Evolutionary conservation across 1,284 basidiomycete genomes (phyloP).

Genomic region (Cystobasidium sp.): DNA sequence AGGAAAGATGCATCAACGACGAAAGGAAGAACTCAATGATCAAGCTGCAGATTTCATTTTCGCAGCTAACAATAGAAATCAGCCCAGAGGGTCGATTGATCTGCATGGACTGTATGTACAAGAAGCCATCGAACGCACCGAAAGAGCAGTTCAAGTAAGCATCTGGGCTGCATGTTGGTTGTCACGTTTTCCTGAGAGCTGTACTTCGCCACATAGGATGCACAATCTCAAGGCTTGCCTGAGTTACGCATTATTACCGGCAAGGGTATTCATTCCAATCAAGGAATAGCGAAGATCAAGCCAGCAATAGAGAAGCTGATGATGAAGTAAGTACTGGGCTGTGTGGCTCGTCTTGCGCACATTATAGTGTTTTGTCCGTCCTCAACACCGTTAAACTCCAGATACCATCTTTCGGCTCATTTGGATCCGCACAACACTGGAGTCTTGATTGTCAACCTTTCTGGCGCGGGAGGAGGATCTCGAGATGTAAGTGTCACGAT

Average conservation of each 20-base stretch:
- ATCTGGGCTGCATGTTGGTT: background rate
- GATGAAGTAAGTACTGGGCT: conserved; percentile 66
- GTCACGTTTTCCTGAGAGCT: background rate
- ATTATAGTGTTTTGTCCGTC: too few relatives aligned
- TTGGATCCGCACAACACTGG: conserved; percentile 83
- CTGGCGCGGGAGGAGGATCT: conserved; percentile 57
- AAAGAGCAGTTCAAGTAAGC: conserved; percentile 50
- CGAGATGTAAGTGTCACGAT: conserved; percentile 51
- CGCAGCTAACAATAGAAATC: conserved; percentile 82
- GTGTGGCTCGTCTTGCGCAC: background rate
- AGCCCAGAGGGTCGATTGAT: conserved; percentile 75
- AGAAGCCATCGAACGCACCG: conserved; percentile 63
- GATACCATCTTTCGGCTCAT: conserved; percentile 73
- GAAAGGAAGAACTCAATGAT: conserved; percentile 80
- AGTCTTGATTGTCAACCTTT: conserved; percentile 81
- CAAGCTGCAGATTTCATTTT: conserved; percentile 92
- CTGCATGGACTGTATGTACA: conserved; percentile 83
- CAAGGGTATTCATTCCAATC: conserved; percentile 83
- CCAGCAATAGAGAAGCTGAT: conserved; percentile 90
- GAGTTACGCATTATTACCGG: conserved; percentile 65
- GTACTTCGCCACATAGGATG: conserved; percentile 65
- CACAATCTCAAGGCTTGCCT: conserved; percentile 67
- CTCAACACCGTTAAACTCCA: conserved; percentile 54
- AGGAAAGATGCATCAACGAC: conserved; percentile 78
- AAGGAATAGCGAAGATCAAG: conserved; percentile 82